phyloP scores from a whole-genome alignment of 2,329 filamentous ascomycete genomes.

The Parasarocladium wereldwijsianum region DNA sequence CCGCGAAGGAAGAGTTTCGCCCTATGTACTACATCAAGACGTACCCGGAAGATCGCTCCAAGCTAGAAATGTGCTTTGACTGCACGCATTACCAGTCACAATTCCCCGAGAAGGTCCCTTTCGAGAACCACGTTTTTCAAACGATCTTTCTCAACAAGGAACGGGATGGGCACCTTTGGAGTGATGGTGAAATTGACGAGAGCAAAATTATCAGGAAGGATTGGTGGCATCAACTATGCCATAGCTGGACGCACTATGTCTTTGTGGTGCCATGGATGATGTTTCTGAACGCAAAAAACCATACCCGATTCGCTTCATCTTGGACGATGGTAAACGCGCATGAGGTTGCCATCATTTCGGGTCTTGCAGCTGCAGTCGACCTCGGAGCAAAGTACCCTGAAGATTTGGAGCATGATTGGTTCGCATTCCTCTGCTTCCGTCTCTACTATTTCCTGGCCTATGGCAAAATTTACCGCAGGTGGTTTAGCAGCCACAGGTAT shows the following conservation, averaged over 20 bases:
- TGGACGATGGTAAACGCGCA: slow-evolving; percentile 57
- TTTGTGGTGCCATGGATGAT: slow-evolving; percentile 51
- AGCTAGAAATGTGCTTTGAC: slow-evolving; percentile 54
- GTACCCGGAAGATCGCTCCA: slow-evolving; percentile 35
- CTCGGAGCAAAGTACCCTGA: slow-evolving; percentile 35
- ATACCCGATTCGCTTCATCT: slow-evolving; percentile 44
- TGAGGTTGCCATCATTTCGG: slow-evolving; percentile 53
- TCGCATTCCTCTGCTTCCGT: slow-evolving; percentile 44
- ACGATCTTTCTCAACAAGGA: slow-evolving; percentile 45
- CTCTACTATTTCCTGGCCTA: slow-evolving; percentile 47
- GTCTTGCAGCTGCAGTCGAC: slow-evolving; percentile 53
- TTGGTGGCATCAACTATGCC: slow-evolving; percentile 49
- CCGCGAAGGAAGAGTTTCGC: slow-evolving; percentile 32
- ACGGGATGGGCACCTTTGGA: slow-evolving; percentile 38
- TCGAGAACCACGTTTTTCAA: slow-evolving; percentile 24
- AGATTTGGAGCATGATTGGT: slow-evolving; percentile 40
- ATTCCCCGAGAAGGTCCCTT: slow-evolving; percentile 32
- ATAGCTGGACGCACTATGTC: slow-evolving; percentile 41
- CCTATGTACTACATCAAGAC: slow-evolving; percentile 49
- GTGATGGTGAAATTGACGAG: slow-evolving; percentile 35
- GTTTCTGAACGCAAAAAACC: slow-evolving; percentile 46
- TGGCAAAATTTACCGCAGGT: slow-evolving; percentile 41
- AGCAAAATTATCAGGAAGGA: slow-evolving; percentile 40
- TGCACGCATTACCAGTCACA: slow-evolving; percentile 58
- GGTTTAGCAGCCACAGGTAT: slow-evolving; percentile 12